Base-by-base conservation (phyloP, 169 alveolate species). In the Plasmodium berghei region DNA sequence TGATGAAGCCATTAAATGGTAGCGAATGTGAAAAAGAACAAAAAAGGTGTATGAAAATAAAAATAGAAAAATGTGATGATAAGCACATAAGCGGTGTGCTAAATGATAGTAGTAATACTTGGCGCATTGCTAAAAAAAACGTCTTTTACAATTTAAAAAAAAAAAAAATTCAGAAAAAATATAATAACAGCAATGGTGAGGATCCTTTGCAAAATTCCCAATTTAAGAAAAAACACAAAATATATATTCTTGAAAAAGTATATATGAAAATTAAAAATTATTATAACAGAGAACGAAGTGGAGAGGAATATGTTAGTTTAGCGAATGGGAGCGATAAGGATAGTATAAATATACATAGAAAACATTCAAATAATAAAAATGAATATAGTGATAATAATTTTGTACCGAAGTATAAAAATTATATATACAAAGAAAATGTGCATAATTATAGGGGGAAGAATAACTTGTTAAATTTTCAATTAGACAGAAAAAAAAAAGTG, bases 111-210 rank as follows among this genome's bases (percentile, higher is more conserved):
- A 45, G 34, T 6, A 26, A 69, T 3, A 34, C 42, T 5, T 4
- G 26, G 42, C 40, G 62, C 22, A n/a, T 61, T 49, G 8, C 59
- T 62, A 12, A 75, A 63, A 22, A 45, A 48, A 18, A 2, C 46
- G 56, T 75, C 64, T 55, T 56, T 46, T 75, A 63, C 48, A 48
- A 18, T 75, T 55, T 75, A 22, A 63, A 42, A 75, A 55, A 75
- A 75, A 59, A 42, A 63, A 75, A 75, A 67, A 75, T 40, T 16
- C 62, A 42, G 10, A 63, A 16, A 54, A 28, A 40, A 63, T 20
- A 61, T 61, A 54, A 61, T 8, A 5, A 28, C 42, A 52, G 10
- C 10, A 64, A 6, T 14, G 20, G 63, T 49, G 22, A 20, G 12
- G 5, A 34, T 20, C 48, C n/a, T 73, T 46, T 63, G 54, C 3